phyloP scores from a whole-genome alignment of 108 stramenopile species.

The Asterionellopsis glacialis region DNA sequence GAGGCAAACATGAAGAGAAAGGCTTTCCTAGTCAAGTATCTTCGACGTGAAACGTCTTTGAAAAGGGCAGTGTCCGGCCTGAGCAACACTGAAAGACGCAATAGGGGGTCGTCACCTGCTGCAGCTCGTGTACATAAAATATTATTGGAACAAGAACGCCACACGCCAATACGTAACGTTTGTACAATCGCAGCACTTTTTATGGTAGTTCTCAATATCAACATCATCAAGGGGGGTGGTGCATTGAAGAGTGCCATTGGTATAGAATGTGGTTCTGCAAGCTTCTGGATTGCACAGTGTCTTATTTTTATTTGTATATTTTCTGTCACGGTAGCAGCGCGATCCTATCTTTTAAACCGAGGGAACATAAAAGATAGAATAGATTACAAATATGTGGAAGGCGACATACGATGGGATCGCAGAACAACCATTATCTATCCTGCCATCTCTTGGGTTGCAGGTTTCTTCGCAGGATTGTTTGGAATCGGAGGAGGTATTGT shows the following conservation, averaged over 20 bases:
- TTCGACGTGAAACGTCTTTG: no score
- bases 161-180: constrained; percentile 43
- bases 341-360: constrained; percentile 64
- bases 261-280: constrained; percentile 83
- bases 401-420: constrained; percentile 90
- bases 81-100: no score
- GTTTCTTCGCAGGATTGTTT: constrained; percentile 95
- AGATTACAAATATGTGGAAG: constrained; percentile 82
- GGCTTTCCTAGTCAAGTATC: no score
- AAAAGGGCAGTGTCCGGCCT: no score
- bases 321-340: constrained; percentile 44
- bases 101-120: no score
- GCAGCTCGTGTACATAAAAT: constrained; percentile 6
- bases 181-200: constrained; percentile 67
- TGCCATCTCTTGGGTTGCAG: constrained; percentile 82
- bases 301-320: constrained; percentile 78
- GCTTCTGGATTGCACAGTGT: constrained; percentile 81
- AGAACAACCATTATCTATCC: constrained; percentile 88
- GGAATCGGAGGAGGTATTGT: constrained; percentile 92
- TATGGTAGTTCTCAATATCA: constrained; percentile 76
- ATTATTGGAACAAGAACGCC: constrained; percentile 45
- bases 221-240: constrained; percentile 90
- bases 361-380: constrained; percentile 55
- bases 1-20: no score
- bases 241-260: constrained; percentile 86